These are phyloP conservation scores for Aspergillus tubingensis DNA, from an alignment of 2,329 filamentous ascomycete species.

Conservation along the genomic window DNA sequence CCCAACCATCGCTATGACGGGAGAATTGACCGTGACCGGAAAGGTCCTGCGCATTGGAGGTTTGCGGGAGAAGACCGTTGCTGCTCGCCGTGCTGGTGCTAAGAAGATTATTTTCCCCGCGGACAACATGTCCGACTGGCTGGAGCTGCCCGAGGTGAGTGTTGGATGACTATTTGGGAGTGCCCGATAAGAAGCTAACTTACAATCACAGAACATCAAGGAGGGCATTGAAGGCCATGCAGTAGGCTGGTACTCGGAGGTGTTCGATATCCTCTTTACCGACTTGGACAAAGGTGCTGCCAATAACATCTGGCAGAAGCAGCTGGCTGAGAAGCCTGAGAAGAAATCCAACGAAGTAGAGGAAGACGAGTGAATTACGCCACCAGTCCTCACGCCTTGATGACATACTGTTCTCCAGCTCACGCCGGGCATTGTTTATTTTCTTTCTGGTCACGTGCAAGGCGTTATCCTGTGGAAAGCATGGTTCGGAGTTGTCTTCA, in stretches of 20 bases:
- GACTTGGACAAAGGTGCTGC: slow-evolving; percentile 72
- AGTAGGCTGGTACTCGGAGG: slow-evolving; percentile 89
- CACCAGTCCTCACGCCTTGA: slow-evolving; percentile 10
- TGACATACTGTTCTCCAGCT: slow-evolving; percentile 23
- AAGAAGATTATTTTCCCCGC: slow-evolving; percentile 92
- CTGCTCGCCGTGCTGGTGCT: slow-evolving; percentile 86
- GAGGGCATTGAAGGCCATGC: slow-evolving; percentile 89
- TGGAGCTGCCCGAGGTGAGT: slow-evolving; percentile 92
- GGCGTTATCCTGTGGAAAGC: slow-evolving; percentile 38
- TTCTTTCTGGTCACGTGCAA: slow-evolving; percentile 32
- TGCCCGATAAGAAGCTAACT: slow-evolving; percentile 20
- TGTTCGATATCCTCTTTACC: slow-evolving; percentile 89
- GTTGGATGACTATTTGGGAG: slow-evolving; percentile 6
- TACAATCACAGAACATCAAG: slow-evolving; percentile 80
- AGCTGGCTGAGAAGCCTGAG: slow-evolving; percentile 59
- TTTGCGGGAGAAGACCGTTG: slow-evolving; percentile 94
- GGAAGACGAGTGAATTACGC: slow-evolving; percentile 29
- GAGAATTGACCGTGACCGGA: slow-evolving; percentile 92
- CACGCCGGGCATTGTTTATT: slow-evolving; percentile 15
- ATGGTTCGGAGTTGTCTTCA: slow-evolving; percentile 35
- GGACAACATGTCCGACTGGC: slow-evolving; percentile 96
- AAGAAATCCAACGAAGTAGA: slow-evolving; percentile 32
- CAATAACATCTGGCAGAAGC: slow-evolving; percentile 70
- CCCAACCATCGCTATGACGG: slow-evolving; percentile 94
- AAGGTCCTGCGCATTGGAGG: slow-evolving; percentile 96